phyloP scores from a whole-genome alignment of 371 early-diverging fungal species.

The Actinomortierella ambigua region DNA sequence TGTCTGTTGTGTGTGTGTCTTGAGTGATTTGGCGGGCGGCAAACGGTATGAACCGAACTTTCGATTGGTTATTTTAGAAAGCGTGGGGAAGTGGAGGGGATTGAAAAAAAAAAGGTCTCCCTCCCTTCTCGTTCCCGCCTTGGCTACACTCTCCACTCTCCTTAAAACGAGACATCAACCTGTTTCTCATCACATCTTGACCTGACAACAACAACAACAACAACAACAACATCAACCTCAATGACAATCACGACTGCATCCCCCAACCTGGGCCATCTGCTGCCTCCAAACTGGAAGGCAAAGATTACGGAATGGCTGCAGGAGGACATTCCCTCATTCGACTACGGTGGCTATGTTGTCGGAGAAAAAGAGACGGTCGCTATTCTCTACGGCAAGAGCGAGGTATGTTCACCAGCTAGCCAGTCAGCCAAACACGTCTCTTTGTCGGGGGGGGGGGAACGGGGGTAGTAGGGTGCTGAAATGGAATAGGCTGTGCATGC shows the following conservation, averaged over 20 bases:
- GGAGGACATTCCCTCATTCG: constrained; percentile 97
- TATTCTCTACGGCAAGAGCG: constrained; percentile 86
- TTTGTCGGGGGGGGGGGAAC: background rate
- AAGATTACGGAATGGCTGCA: constrained; percentile 80
- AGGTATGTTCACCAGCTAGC: constrained; percentile 47
- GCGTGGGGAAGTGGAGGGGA: no score
- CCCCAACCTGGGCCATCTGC: constrained; percentile 55
- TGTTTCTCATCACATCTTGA: background rate
- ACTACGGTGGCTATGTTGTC: constrained; percentile 97
- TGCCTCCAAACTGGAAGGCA: constrained; percentile 74
- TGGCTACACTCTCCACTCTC: constrained; percentile 3
- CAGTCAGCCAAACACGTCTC: background rate
- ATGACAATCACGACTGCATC: constrained; percentile 10
- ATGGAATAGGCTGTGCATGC: no score
- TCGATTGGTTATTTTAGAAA: no score
- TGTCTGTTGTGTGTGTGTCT: no score
- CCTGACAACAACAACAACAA: constrained; percentile 1
- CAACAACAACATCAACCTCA: constrained; percentile 10
- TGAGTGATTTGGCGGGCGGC: no score
- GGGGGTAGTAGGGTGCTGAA: no score
- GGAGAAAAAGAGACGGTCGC: constrained; percentile 88
- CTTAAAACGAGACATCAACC: background rate
- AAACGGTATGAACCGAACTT: no score
- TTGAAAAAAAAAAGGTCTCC: no score
- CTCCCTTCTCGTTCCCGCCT: background rate